Evolutionary conservation across 1,139 yeast species (phyloP), one percentile per base, ranked within the genome.

Genomic region (Debaryomyces udenii): DNA sequence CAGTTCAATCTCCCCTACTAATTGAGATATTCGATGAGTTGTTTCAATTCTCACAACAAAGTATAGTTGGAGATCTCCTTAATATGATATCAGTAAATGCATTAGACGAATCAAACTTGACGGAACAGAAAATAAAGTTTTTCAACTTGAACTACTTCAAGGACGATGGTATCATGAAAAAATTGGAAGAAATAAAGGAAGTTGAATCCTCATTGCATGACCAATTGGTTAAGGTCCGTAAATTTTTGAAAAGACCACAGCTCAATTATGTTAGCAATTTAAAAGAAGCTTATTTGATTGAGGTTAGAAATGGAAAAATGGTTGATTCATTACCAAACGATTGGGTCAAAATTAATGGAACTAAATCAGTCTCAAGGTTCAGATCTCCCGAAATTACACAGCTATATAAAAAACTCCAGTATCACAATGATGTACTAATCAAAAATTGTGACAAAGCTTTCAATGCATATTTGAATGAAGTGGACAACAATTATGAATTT

Each of bases 341-440:
- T 43, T 93, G 97, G 96, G 65, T 83, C 9, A 81, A 87, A 50
- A 77, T 86, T 28, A 85, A 79, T 51, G 83, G 86, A 6, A 88
- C 96, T 0, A 80, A 81, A 45, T 63, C 80, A 2, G 82, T 87
- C 2, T 78, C 89, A 2, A 67, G 97, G 43, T 91, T 81, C 58
- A 69, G 93, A 44, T 73, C 96, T 0, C 88, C 94, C 0, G 66
- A 62, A 31, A 71, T 81, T 1, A 54, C 68, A 1, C 63, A 66
- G 13, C 65, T 86, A 28, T 74, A 81, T 39, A 80, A 80, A 40
- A 63, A 70, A 30, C 59, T 84, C 32, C 83, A 81, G 43, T 81
- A 83, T 48, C 80, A 81, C 39, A 75, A 80, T 41, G 96, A 88
- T 43, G 55, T 76, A 38, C 68, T 89, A 15, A 56, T 74, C 3